phyloP scores from a whole-genome alignment of 345 rosid genomes.

The Acer saccharum region DNA sequence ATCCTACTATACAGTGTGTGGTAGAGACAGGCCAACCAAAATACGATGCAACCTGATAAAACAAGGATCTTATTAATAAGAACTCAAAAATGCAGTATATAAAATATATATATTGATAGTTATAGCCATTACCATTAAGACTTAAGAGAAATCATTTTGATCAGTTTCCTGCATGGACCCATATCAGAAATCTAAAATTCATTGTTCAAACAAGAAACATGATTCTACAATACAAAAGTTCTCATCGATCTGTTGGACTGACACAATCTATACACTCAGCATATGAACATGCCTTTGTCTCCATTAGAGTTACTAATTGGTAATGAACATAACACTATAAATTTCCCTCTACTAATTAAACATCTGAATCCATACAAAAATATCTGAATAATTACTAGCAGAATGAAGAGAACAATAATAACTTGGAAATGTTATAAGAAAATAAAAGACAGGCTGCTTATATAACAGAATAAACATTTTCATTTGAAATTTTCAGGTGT shows the following conservation, averaged over 20 bases:
- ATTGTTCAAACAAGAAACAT: not conserved
- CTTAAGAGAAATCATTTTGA: too few species aligned
- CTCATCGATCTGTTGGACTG: not conserved
- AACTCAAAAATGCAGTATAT: slow-evolving; percentile 7
- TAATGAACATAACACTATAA: not conserved
- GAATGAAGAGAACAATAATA: not conserved
- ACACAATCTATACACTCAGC: not conserved
- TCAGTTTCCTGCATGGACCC: too few species aligned
- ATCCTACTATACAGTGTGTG: slow-evolving; percentile 94
- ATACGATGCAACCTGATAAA: slow-evolving; percentile 78
- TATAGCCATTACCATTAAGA: too few species aligned
- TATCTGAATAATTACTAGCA: not conserved
- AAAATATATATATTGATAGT: not conserved
- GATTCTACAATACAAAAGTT: not conserved
- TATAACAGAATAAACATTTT: not conserved
- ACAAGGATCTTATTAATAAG: slow-evolving; percentile 6
- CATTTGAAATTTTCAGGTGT: too few species aligned
- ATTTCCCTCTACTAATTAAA: not conserved
- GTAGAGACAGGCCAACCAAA: slow-evolving; percentile 98
- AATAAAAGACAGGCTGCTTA: not conserved
- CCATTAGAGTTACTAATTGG: not conserved
- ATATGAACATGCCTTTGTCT: slow-evolving; percentile 1
- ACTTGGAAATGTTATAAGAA: not conserved
- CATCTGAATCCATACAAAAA: not conserved
- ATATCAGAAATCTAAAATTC: not conserved